These are phyloP conservation scores for Hanseniaspora vineae DNA, from an alignment of 805 yeast genomes.

Conservation along the genomic window DNA sequence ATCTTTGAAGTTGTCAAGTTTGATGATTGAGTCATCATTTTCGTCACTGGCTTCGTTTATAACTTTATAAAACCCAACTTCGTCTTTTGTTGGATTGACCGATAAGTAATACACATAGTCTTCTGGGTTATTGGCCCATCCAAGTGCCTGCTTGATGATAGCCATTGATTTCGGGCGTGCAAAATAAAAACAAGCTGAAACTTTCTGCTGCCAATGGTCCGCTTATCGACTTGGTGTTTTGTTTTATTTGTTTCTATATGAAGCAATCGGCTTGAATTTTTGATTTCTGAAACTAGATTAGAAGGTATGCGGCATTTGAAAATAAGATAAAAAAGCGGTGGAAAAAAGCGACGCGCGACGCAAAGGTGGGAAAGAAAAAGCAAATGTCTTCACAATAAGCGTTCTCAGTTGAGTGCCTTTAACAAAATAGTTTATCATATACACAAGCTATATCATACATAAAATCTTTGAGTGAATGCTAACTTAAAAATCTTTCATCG, in stretches of 20 bases:
- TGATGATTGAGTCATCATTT: constrained; percentile 40
- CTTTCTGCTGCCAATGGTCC: background rate
- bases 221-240: background rate
- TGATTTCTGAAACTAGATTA: too few relatives aligned
- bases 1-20: constrained; percentile 42
- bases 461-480: background rate
- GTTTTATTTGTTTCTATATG: too few relatives aligned
- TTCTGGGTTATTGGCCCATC: constrained; percentile 14
- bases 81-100: constrained; percentile 71
- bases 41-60: constrained; percentile 31
- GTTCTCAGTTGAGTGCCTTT: too few relatives aligned
- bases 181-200: too few relatives aligned
- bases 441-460: too few relatives aligned
- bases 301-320: too few relatives aligned
- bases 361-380: too few relatives aligned
- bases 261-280: too few relatives aligned
- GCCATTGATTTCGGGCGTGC: constrained; percentile 8
- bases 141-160: constrained; percentile 9
- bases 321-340: too few relatives aligned
- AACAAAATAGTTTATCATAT: too few relatives aligned
- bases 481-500: background rate
- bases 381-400: too few relatives aligned
- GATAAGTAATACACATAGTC: constrained; percentile 31
- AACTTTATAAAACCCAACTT: constrained; percentile 53
- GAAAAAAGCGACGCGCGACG: too few relatives aligned